Base-by-base conservation (phyloP, 768 basidiomycete genomes). In the Tylopilus rubrobrunneus region DNA sequence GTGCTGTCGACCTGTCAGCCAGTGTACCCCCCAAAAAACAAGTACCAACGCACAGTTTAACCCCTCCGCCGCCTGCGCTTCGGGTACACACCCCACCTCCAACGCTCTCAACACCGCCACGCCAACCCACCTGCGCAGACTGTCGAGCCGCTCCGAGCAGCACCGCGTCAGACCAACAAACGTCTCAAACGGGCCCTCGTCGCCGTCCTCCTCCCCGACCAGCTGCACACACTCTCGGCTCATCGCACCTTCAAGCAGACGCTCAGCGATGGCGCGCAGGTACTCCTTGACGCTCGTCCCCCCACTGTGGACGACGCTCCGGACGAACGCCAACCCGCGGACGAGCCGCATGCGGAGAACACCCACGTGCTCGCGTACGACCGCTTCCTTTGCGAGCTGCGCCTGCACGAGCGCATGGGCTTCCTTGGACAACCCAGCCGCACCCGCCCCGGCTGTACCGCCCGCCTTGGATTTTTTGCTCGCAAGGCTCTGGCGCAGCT, bases 401-500 rank as follows among this genome's bases (percentile, higher is more conserved):
- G 84, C 84, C 47, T 87, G 79, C 12, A 98, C 81, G n/a, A 92
- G 78, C 0, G 83, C 85, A 56, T 88, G 84, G 54, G 97, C 92
- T 54, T 88, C 85, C 66, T 93, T 98, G 1, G 89, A 90, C 17
- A 98, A 69, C 1, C 59, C 52, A 0, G 75, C 74, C 7, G 71
- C 73, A 2, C 75, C 61, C 2, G 70, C 69, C 10, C 82, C 70
- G 10, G 82, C 25, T 31, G 29, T 10, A 31, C 29, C 29, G 7
- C 42, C 47, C 0, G 36, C 12, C 78, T 67, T 64, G 51, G 41
- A 33, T 48, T 90, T 92, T 74, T 98, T 98, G 51, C 73, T 81
- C 7, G 90, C 89, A 1, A 98, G 75, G 0, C 86, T 83, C 60
- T 89, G 86, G 10, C 94, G 83, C n/a, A 96, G 75, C 56, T 99